phyloP scores from a whole-genome alignment of 1,284 basidiomycete species.

The Tranzscheliella williamsii region DNA sequence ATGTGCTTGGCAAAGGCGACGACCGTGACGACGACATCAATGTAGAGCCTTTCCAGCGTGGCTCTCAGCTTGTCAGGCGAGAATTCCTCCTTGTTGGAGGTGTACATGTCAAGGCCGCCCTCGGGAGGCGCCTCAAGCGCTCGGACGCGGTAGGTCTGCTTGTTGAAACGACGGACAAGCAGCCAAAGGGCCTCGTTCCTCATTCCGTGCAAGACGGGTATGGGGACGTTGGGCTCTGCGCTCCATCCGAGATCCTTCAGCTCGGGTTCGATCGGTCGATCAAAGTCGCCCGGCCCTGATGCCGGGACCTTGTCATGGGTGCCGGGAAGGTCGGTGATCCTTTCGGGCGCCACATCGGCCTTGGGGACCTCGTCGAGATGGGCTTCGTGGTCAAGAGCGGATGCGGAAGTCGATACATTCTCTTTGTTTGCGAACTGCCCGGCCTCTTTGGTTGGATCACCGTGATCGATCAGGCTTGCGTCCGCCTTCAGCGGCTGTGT shows the following conservation, averaged over 20 bases:
- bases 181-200: conserved; percentile 64
- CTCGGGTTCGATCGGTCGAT: conserved; percentile 44
- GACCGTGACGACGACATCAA: conserved; percentile 64
- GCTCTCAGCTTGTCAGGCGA: conserved; percentile 65
- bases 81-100: conserved; percentile 64
- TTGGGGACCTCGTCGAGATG: conserved; percentile 36
- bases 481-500: not conserved
- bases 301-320: conserved; percentile 28
- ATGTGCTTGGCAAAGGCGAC: conserved; percentile 65
- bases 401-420: conserved; percentile 4
- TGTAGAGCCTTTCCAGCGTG: conserved; percentile 66
- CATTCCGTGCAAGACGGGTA: conserved; percentile 58
- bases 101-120: conserved; percentile 63
- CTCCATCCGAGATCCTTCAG: conserved; percentile 50
- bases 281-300: conserved; percentile 28
- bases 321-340: conserved; percentile 13
- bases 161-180: conserved; percentile 64
- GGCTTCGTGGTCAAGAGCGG: conserved; percentile 31
- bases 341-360: conserved; percentile 22
- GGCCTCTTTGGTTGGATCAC: conserved; percentile 17
- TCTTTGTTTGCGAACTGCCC: conserved; percentile 17
- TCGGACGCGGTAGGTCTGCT: conserved; percentile 63
- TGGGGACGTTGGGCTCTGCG: conserved; percentile 41
- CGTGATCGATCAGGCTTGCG: not conserved
- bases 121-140: conserved; percentile 50